Percentiles rank a stretch among this genome's conserved stretches.
These are phyloP conservation scores for Sugiyamaella grinbergsii DNA, from an alignment of 1,139 yeast genomes.

Conservation along the genomic window DNA sequence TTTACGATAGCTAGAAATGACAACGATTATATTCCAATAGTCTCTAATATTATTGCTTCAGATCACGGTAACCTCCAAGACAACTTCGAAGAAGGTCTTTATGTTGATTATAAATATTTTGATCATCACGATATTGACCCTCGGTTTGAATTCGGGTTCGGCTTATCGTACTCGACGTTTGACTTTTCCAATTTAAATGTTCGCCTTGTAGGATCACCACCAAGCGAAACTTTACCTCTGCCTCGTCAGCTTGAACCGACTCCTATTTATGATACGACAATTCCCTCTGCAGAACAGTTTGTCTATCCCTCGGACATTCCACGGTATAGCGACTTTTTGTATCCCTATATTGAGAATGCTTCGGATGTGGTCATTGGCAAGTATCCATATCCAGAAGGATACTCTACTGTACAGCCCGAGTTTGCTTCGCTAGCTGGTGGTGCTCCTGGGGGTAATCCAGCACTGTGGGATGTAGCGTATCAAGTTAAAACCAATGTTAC, in stretches of 20 bases:
- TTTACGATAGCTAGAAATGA: conserved; percentile 61
- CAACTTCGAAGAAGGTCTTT: conserved; percentile 40
- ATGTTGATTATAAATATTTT: conserved; percentile 55
- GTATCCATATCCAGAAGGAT: conserved; percentile 58
- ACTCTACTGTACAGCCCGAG: conserved; percentile 45
- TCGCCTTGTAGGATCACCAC: conserved; percentile 40
- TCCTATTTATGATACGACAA: conserved; percentile 42
- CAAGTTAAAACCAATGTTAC: conserved; percentile 52
- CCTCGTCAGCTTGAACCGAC: conserved; percentile 48
- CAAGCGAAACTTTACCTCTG: conserved; percentile 52
- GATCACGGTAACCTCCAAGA: conserved; percentile 48
- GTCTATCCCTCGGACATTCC: conserved; percentile 48
- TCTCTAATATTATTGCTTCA: conserved; percentile 37
- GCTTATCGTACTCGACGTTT: conserved; percentile 58
- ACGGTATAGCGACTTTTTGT: conserved; percentile 31
- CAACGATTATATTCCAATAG: conserved; percentile 55
- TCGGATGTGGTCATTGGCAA: conserved; percentile 37
- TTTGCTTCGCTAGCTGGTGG: conserved; percentile 57
- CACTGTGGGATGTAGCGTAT: conserved; percentile 50
- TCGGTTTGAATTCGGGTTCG: conserved; percentile 63
- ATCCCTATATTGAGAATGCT: conserved; percentile 37
- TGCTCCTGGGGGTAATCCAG: conserved; percentile 55
- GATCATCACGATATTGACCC: conserved; percentile 60
- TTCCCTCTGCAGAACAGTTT: conserved; percentile 51
- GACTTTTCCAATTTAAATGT: conserved; percentile 44